Percentiles rank a stretch among this genome's conserved stretches.
These are phyloP conservation scores for Marasmius oreades DNA, from an alignment of 1,284 basidiomycete species.

Conservation along the genomic window DNA sequence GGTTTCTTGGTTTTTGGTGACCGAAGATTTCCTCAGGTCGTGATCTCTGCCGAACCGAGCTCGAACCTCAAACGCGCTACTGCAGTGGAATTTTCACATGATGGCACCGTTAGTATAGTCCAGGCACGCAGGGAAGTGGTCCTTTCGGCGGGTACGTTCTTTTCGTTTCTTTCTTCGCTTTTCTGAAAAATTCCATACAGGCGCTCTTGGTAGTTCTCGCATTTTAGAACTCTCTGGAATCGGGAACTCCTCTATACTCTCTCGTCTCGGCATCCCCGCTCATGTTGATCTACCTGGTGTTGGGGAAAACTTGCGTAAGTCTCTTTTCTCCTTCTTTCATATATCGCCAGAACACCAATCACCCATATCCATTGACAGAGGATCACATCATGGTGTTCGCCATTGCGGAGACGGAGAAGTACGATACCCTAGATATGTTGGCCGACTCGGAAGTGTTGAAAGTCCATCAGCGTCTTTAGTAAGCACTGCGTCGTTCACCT, in stretches of 20 bases:
- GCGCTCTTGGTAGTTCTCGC: neutral
- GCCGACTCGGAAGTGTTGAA: neutral
- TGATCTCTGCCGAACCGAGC: neutral
- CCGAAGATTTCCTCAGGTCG: neutral
- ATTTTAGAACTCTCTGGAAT: neutral
- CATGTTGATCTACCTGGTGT: neutral
- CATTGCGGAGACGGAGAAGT: neutral
- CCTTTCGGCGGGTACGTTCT: neutral
- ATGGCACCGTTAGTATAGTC: neutral
- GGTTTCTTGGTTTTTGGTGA: neutral
- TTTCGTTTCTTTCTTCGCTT: neutral
- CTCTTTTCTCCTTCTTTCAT: neutral
- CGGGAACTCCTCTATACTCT: neutral
- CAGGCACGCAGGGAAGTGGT: constrained; percentile 1
- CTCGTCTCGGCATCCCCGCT: neutral
- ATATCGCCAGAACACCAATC: neutral
- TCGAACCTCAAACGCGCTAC: neutral
- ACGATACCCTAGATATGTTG: constrained; percentile 1
- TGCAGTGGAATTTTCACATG: constrained; percentile 1
- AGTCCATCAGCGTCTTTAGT: neutral
- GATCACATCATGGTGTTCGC: constrained; percentile 1
- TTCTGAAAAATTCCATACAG: neutral
- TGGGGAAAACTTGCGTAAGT: constrained; percentile 3
- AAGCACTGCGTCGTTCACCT: too few species aligned
- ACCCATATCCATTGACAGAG: neutral